Base-by-base conservation (phyloP, 371 early-diverging fungal species). In the Mortierella sp. region DNA sequence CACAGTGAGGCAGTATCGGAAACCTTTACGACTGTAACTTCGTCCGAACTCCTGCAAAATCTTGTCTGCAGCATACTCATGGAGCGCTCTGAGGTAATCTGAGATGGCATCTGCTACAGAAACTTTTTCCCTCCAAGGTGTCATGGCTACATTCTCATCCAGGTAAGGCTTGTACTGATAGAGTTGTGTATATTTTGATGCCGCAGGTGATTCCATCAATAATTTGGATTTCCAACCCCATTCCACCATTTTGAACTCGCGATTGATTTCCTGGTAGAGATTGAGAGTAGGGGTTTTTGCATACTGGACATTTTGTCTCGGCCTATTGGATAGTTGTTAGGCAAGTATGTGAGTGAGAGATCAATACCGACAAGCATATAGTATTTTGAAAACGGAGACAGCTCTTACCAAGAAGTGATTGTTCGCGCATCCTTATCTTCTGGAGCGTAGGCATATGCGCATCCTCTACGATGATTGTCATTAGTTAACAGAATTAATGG, bases 151-250 rank as follows among this genome's bases (percentile, higher is more conserved):
- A 13, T 67, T 80, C 48, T 89, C 88, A 65, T 28, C 28, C 28
- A 28, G 2, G 28, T 28, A 28, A 2, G 28, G 28, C 28, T 28
- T 28, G 28, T 28, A 89, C 67, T 87, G 84, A 22, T 84, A 84
- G 32, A 89, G 64, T 28, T 86, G 79, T 0, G 65, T 78, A 50
- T 78, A 74, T 22, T 83, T 69, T 47, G 83, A 69, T 40, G 63
- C 75, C 28, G 70, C 84, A 38, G 86, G 87, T 16, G 63, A 38
- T 75, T 85, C 84, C 0, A 86, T 87, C 63, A 69, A 64, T 63
- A 86, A 65, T 66, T 84, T 84, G 36, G 88, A 87, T 24, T 85
- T 86, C 69, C 87, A 86, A 6, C 90, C 90, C 90, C 90, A 90
- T 16, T 83, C 87, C 11, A 70, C 59, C 62, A 90, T 58, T 41